phyloP scores from a whole-genome alignment of 2,329 filamentous ascomycete species.

The Thelonectria blattea region DNA sequence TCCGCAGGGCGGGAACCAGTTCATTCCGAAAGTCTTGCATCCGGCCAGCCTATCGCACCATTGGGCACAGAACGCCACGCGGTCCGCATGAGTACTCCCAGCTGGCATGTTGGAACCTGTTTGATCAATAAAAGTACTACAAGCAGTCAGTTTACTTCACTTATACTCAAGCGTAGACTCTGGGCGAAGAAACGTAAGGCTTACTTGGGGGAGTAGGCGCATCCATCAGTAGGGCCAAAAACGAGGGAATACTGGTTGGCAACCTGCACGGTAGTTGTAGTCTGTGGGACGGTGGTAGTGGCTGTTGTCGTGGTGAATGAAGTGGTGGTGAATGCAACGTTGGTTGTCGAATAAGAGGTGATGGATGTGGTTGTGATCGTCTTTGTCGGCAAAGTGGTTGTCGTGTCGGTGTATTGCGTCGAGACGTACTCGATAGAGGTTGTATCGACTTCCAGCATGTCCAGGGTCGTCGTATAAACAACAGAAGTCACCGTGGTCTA shows the following conservation, averaged over 20 bases:
- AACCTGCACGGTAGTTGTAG: background rate
- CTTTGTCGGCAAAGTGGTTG: background rate
- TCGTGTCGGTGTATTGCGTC: background rate
- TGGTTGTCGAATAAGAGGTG: background rate
- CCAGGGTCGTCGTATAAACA: background rate
- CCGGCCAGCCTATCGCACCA: background rate
- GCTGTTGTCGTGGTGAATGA: background rate
- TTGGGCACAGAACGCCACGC: background rate
- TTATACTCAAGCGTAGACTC: background rate
- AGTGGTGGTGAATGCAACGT: background rate
- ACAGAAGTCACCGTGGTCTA: background rate
- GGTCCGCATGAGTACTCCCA: background rate
- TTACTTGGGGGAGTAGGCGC: background rate
- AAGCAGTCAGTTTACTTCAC: background rate
- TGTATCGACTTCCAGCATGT: background rate
- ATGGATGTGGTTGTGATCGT: background rate
- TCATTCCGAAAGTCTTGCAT: background rate
- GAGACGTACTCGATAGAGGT: background rate
- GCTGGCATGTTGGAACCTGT: background rate
- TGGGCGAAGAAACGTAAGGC: background rate
- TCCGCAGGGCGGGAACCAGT: background rate
- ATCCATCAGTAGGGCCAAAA: background rate
- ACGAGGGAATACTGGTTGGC: background rate
- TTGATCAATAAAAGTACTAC: background rate
- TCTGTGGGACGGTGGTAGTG: background rate